Evolutionary conservation across 2,329 filamentous ascomycete genomes (phyloP).

Genomic region (Chrysoporthe deuterocubensis): DNA sequence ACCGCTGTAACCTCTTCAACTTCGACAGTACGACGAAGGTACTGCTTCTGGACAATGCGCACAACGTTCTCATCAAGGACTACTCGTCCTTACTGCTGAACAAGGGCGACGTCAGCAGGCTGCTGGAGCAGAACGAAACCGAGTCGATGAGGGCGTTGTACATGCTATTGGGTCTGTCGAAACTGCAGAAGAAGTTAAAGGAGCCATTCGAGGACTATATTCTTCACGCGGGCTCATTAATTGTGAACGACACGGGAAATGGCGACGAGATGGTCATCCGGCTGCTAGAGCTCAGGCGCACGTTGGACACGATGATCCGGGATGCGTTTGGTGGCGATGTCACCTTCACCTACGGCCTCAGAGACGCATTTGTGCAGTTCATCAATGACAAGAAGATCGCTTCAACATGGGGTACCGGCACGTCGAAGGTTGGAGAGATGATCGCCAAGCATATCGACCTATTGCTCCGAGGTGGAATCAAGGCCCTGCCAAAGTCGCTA

Average conservation of each 20-base stretch:
- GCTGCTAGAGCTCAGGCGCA: slow-evolving; percentile 78
- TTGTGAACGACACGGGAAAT: slow-evolving; percentile 79
- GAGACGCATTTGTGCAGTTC: slow-evolving; percentile 85
- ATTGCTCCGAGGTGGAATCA: slow-evolving; percentile 84
- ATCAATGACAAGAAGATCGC: slow-evolving; percentile 86
- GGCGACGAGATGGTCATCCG: slow-evolving; percentile 86
- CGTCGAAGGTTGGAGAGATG: slow-evolving; percentile 97
- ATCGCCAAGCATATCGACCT: slow-evolving; percentile 96
- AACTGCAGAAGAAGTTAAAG: slow-evolving; percentile 71
- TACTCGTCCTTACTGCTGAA: slow-evolving; percentile 71
- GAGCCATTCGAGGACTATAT: slow-evolving; percentile 81
- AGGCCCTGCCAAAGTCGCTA: slow-evolving; percentile 74
- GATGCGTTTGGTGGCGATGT: slow-evolving; percentile 78
- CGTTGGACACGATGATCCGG: slow-evolving; percentile 76
- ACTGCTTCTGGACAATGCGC: slow-evolving; percentile 73
- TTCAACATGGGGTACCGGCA: slow-evolving; percentile 76
- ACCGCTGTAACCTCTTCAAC: slow-evolving; percentile 78
- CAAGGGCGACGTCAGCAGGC: slow-evolving; percentile 67
- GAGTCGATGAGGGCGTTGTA: slow-evolving; percentile 78
- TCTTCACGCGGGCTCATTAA: slow-evolving; percentile 70
- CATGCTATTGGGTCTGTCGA: slow-evolving; percentile 72
- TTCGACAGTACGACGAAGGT: slow-evolving; percentile 83
- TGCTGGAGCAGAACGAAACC: slow-evolving; percentile 73
- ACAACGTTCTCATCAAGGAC: slow-evolving; percentile 71
- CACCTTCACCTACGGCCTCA: slow-evolving; percentile 75